Percentiles rank a stretch among this genome's conserved stretches.
Evolutionary conservation across 2,329 filamentous ascomycete genomes (phyloP).

Genomic region (Arachnomyces sp.): DNA sequence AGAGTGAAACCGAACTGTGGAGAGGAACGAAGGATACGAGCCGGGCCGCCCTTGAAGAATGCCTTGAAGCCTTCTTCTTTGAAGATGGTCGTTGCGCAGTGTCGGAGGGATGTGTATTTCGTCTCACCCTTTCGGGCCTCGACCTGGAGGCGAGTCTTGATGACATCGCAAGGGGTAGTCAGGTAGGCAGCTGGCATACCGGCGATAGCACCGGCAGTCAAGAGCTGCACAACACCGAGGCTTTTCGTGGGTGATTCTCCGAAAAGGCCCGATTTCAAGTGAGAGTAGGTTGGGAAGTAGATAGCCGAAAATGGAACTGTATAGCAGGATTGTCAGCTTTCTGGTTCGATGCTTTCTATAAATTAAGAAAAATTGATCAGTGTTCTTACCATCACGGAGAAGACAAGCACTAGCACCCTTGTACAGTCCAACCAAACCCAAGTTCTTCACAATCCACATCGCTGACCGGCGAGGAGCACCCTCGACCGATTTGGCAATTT

Average conservation of each 20-base stretch:
- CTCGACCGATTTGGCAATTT: conserved; percentile 81
- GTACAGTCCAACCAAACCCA: conserved; percentile 90
- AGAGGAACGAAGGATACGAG: conserved; percentile 87
- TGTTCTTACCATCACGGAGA: conserved; percentile 63
- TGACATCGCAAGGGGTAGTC: conserved; percentile 95
- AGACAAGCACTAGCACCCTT: conserved; percentile 93
- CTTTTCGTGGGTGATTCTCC: conserved; percentile 82
- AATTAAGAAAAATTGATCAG: conserved; percentile 10
- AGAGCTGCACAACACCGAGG: conserved; percentile 80
- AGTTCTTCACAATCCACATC: conserved; percentile 94
- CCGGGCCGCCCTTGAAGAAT: conserved; percentile 97
- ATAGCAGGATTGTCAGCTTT: conserved; percentile 9
- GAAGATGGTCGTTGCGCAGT: conserved; percentile 75
- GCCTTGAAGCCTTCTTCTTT: conserved; percentile 89
- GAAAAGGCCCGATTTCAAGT: conserved; percentile 89
- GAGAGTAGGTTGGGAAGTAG: conserved; percentile 95
- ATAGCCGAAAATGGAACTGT: conserved; percentile 91
- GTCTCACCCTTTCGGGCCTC: conserved; percentile 94
- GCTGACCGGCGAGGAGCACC: conserved; percentile 80
- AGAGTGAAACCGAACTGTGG: conserved; percentile 98
- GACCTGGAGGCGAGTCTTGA: conserved; percentile 97
- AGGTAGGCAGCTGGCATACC: conserved; percentile 90
- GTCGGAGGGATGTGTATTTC: conserved; percentile 75
- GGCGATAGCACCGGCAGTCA: conserved; percentile 89
- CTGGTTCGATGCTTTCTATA: not conserved